A percentile compares a stretch with the other conserved stretches of the same genome.
These are phyloP conservation scores for Hypoxylon sp. DNA, from an alignment of 2,329 filamentous ascomycete genomes.

Conservation along the genomic window DNA sequence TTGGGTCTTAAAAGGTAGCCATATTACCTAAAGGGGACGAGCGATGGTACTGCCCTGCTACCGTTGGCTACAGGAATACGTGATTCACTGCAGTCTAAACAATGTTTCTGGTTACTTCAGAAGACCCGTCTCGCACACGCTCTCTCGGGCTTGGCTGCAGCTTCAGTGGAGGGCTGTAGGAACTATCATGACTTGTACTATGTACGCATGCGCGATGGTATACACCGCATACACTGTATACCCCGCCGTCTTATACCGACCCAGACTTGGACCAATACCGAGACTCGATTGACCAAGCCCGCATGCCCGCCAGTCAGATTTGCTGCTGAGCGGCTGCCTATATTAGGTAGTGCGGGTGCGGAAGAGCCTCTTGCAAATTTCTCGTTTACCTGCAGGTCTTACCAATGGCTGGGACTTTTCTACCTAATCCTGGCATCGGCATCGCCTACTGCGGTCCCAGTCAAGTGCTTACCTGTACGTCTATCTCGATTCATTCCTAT, in stretches of 20 bases:
- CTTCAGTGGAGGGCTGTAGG: conserved; percentile 20
- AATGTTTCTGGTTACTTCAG: conserved; percentile 21
- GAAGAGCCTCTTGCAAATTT: conserved; percentile 35
- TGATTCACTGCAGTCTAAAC: conserved; percentile 19
- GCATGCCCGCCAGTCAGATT: conserved; percentile 11
- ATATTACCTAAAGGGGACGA: conserved; percentile 34
- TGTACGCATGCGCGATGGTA: conserved; percentile 37
- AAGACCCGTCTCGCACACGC: conserved; percentile 27
- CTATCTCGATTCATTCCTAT: conserved; percentile 15
- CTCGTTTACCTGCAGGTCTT: conserved; percentile 24
- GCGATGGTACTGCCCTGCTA: conserved; percentile 20
- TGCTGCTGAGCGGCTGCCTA: conserved; percentile 22
- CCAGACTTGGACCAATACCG: conserved; percentile 21
- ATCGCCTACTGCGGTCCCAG: conserved; percentile 34
- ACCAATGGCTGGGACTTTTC: conserved; percentile 16
- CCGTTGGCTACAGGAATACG: conserved; percentile 23
- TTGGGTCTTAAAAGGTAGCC: conserved; percentile 33
- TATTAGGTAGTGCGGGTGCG: conserved; percentile 33
- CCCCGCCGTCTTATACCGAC: conserved; percentile 37
- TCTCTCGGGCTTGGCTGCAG: conserved; percentile 33
- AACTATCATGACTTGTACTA: conserved; percentile 12
- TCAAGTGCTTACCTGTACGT: conserved; percentile 21
- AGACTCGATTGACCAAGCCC: conserved; percentile 12
- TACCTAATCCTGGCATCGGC: conserved; percentile 17
- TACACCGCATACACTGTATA: conserved; percentile 38